Conservation (phyloP, 805 yeast genomes). For the Kluyveromyces nonfermentans region DNA sequence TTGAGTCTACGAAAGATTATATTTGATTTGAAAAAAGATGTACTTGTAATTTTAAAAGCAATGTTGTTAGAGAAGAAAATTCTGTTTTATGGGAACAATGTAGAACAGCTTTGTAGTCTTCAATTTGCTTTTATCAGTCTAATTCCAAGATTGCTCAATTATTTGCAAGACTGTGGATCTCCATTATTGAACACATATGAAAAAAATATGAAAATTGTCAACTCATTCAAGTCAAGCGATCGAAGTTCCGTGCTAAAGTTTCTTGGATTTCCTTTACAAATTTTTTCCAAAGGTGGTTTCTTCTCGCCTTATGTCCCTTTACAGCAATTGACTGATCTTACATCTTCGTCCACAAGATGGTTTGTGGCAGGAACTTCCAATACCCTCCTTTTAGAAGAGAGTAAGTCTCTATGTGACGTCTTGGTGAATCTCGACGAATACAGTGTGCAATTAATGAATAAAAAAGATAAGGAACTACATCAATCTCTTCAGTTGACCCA, state of each 20-base stretch:
- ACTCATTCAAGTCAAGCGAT: conserved; percentile 67
- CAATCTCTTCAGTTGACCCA: conserved; percentile 39
- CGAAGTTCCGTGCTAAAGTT: conserved; percentile 67
- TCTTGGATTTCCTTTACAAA: conserved; percentile 79
- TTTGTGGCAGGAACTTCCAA: conserved; percentile 85
- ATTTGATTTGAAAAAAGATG: conserved; percentile 45
- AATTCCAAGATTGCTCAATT: conserved; percentile 69
- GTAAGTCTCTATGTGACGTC: conserved; percentile 53
- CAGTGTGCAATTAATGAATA: conserved; percentile 38
- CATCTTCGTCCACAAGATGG: conserved; percentile 44
- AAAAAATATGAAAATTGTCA: conserved; percentile 44
- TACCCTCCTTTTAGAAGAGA: conserved; percentile 62
- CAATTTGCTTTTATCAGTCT: conserved; percentile 79
- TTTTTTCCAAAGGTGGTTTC: conserved; percentile 78
- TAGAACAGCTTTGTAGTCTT: conserved; percentile 69
- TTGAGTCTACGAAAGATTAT: conserved; percentile 60
- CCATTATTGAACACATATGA: conserved; percentile 54
- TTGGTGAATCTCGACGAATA: conserved; percentile 56
- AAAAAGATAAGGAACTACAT: conserved; percentile 30
- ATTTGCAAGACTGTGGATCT: conserved; percentile 70
- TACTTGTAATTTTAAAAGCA: conserved; percentile 65
- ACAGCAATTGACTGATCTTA: conserved; percentile 76
- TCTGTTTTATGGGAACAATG: conserved; percentile 67
- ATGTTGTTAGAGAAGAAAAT: conserved; percentile 66
- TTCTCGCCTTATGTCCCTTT: conserved; percentile 92